Percentiles rank a stretch among this genome's conserved stretches.
These are phyloP conservation scores for Cyclotella kingstonii DNA, from an alignment of 108 stramenopile genomes.

Conservation along the genomic window DNA sequence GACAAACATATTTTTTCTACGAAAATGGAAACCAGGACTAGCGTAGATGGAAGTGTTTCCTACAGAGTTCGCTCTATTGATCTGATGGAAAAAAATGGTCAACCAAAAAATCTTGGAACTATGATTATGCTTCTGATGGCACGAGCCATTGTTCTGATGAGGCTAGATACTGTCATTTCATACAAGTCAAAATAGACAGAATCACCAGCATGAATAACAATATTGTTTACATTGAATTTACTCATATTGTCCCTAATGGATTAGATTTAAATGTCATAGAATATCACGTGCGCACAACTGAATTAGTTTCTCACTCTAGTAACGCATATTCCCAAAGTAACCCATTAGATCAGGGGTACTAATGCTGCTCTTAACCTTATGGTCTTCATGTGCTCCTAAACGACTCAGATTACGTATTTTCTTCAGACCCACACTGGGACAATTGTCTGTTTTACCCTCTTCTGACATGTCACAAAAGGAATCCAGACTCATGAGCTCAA, in stretches of 20 bases:
- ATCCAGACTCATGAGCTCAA: conserved; percentile 82
- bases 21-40: conserved; percentile 6
- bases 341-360: conserved; percentile 38
- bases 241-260: too few relatives aligned
- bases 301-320: background rate
- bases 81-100: conserved; percentile 9
- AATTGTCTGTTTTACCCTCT: conserved; percentile 23
- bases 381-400: conserved; percentile 66
- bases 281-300: background rate
- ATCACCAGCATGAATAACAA: background rate
- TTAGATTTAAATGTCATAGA: too few relatives aligned
- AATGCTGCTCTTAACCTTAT: conserved; percentile 33
- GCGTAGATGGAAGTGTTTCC: conserved; percentile 8
- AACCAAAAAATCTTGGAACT: conserved; percentile 20
- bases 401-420: conserved; percentile 71
- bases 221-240: background rate
- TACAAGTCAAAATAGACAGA: background rate
- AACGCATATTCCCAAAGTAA: conserved; percentile 34
- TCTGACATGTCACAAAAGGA: conserved; percentile 22
- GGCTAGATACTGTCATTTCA: conserved; percentile 30
- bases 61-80: conserved; percentile 25
- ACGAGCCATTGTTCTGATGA: conserved; percentile 14
- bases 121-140: conserved; percentile 25
- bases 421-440: conserved; percentile 67
- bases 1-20: background rate